These are phyloP conservation scores for Dipteronia sinensis DNA, from an alignment of 345 rosid genomes.

Conservation along the genomic window DNA sequence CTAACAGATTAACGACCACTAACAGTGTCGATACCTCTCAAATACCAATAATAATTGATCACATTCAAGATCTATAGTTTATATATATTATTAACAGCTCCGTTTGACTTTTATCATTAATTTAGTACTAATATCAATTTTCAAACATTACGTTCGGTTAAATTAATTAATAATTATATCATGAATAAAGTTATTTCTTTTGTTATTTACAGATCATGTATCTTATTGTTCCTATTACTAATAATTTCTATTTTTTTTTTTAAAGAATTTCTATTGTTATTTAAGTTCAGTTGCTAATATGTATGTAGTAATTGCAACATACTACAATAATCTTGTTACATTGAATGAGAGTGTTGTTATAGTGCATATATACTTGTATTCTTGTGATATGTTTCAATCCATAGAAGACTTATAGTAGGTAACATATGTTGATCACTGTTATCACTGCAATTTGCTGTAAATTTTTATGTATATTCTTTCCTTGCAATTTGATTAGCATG, in stretches of 20 bases:
- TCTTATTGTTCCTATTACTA: background rate
- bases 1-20: background rate
- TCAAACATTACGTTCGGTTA: background rate
- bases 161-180: background rate
- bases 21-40: background rate
- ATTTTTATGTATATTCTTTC: background rate
- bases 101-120: background rate
- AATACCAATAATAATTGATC: background rate
- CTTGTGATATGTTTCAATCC: background rate
- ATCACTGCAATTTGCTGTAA: background rate
- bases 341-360: background rate
- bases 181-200: background rate
- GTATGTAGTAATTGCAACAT: background rate
- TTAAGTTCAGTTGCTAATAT: background rate
- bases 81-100: background rate
- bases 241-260: background rate
- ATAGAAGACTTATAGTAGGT: background rate
- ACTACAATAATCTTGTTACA: background rate
- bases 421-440: background rate
- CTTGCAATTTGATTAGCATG: constrained; percentile 41
- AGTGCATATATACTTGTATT: background rate
- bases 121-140: background rate
- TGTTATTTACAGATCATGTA: background rate
- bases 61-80: background rate
- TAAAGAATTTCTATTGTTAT: background rate